Evolutionary conservation across 2,329 filamentous ascomycete species (phyloP).

Genomic region (Aspergillus felis): DNA sequence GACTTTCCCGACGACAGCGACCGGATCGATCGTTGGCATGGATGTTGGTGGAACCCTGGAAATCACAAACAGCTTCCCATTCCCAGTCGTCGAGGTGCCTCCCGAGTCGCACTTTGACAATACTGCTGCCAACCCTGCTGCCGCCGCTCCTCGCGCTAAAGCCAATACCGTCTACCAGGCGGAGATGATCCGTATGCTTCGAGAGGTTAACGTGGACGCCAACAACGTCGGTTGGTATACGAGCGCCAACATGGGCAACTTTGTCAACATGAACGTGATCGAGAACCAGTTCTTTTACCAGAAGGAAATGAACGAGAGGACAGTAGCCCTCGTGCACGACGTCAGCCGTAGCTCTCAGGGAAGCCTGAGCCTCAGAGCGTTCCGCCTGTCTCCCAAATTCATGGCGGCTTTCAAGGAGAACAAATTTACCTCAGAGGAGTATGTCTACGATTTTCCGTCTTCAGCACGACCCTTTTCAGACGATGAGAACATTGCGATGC

Average conservation of each 20-base stretch:
- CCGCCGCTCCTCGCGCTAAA: slow-evolving; percentile 88
- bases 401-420: slow-evolving; percentile 91
- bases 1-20: slow-evolving; percentile 82
- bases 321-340: slow-evolving; percentile 88
- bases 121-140: slow-evolving; percentile 67
- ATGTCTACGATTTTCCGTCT: slow-evolving; percentile 35
- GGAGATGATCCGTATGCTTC: slow-evolving; percentile 95
- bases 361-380: slow-evolving; percentile 81
- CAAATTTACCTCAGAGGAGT: slow-evolving; percentile 97
- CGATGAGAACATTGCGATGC: slow-evolving; percentile 3
- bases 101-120: slow-evolving; percentile 68
- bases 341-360: slow-evolving; percentile 93
- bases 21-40: slow-evolving; percentile 90
- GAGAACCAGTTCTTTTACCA: slow-evolving; percentile 99
- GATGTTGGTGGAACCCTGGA: slow-evolving; percentile 77
- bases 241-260: slow-evolving; percentile 97
- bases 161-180: slow-evolving; percentile 82
- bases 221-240: slow-evolving; percentile 99
- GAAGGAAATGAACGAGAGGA: slow-evolving; percentile 81
- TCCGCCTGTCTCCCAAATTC: slow-evolving; percentile 81
- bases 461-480: not conserved
- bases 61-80: slow-evolving; percentile 92
- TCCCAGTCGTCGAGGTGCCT: slow-evolving; percentile 74
- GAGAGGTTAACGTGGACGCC: slow-evolving; percentile 97
- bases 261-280: slow-evolving; percentile 89